These are phyloP conservation scores for Guyanaporus albipodus DNA, from an alignment of 768 basidiomycete genomes.

Conservation along the genomic window DNA sequence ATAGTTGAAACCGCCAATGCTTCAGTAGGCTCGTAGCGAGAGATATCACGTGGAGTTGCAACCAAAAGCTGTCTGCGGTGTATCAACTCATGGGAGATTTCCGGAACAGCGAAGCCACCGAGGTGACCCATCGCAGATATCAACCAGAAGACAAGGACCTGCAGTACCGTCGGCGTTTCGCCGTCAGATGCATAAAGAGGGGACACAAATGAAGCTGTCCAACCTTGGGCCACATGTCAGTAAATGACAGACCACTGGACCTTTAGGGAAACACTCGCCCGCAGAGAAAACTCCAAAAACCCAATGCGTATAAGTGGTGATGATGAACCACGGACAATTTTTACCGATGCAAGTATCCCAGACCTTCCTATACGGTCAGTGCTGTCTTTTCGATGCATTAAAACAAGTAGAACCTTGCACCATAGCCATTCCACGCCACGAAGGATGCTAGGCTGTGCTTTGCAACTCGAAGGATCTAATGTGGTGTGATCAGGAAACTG, in stretches of 20 bases:
- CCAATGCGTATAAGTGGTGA: constrained; percentile 44
- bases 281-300: constrained; percentile 40
- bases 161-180: constrained; percentile 44
- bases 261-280: constrained; percentile 26
- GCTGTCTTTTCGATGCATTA: not conserved
- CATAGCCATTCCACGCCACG: constrained; percentile 48
- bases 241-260: not conserved
- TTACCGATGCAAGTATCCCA: constrained; percentile 39
- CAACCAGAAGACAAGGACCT: constrained; percentile 53
- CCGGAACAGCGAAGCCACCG: constrained; percentile 29
- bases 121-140: constrained; percentile 46
- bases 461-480: constrained; percentile 1
- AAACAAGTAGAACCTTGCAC: constrained; percentile 40
- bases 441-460: constrained; percentile 10
- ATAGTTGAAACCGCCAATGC: constrained; percentile 14
- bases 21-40: constrained; percentile 17
- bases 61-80: constrained; percentile 23
- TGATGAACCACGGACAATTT: constrained; percentile 36
- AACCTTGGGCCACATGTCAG: constrained; percentile 35
- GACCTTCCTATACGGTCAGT: constrained; percentile 26
- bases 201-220: constrained; percentile 51
- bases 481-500: constrained; percentile 21
- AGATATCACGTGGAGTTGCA: constrained; percentile 27
- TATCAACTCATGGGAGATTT: constrained; percentile 17
- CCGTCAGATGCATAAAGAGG: constrained; percentile 40